These are phyloP conservation scores for Trematosphaeria pertusa DNA, from an alignment of 2,329 filamentous ascomycete genomes.

Conservation along the genomic window DNA sequence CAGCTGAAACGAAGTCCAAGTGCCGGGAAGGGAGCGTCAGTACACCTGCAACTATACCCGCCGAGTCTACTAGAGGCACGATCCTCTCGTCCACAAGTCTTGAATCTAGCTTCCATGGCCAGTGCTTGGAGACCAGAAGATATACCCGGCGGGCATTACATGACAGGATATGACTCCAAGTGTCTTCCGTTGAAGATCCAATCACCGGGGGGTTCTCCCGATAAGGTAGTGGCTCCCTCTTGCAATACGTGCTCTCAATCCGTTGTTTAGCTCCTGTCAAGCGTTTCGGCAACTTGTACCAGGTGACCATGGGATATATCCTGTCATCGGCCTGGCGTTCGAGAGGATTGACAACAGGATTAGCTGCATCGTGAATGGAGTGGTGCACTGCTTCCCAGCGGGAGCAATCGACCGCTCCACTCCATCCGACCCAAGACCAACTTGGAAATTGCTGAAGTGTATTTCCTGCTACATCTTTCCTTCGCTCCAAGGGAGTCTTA, in stretches of 20 bases:
- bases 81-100: background rate
- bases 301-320: background rate
- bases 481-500: background rate
- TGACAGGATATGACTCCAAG: background rate
- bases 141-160: background rate
- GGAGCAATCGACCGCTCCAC: background rate
- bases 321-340: background rate
- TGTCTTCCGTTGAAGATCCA: background rate
- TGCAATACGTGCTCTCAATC: background rate
- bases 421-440: background rate
- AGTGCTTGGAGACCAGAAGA: background rate
- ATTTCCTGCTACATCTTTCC: background rate
- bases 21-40: background rate
- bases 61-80: too few relatives aligned
- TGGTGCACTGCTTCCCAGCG: background rate
- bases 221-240: too few relatives aligned
- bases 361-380: background rate
- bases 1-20: background rate
- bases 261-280: background rate
- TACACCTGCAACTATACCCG: background rate
- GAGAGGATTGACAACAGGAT: background rate
- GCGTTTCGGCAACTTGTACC: background rate
- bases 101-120: too few relatives aligned
- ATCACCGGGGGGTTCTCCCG: too few relatives aligned
- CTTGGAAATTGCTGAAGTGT: background rate